A percentile compares a stretch with the other conserved stretches of the same genome.
phyloP scores from a whole-genome alignment of 768 basidiomycete genomes.

The Pleurotus platypus region DNA sequence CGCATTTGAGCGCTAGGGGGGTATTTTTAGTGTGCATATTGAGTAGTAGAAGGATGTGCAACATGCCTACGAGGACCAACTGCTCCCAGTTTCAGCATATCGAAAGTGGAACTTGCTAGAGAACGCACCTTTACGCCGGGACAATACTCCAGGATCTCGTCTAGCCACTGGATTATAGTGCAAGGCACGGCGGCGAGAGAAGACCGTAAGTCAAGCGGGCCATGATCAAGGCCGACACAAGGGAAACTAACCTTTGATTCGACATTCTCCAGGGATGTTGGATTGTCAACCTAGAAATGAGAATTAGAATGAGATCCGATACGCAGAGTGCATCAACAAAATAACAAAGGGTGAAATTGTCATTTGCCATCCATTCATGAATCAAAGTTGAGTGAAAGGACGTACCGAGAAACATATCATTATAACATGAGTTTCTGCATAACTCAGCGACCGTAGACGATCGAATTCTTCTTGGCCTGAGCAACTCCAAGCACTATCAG shows the following conservation, averaged over 20 bases:
- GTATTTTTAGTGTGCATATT: slow-evolving; percentile 5
- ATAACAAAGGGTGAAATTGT: not conserved
- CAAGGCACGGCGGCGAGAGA: not conserved
- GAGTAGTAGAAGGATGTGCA: not conserved
- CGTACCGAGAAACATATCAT: slow-evolving; percentile 94
- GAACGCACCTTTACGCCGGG: slow-evolving; percentile 85
- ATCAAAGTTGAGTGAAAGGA: slow-evolving; percentile 7
- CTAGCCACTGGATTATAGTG: slow-evolving; percentile 67
- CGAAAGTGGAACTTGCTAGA: not conserved
- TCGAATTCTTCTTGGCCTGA: slow-evolving; percentile 96
- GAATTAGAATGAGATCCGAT: too few species aligned
- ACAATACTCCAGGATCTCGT: slow-evolving; percentile 89
- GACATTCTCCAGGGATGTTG: slow-evolving; percentile 93
- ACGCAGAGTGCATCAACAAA: too few species aligned
- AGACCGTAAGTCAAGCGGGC: not conserved
- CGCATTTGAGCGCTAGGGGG: slow-evolving; percentile 84
- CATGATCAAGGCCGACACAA: not conserved
- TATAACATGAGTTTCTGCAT: slow-evolving; percentile 94
- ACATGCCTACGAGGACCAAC: slow-evolving; percentile 88
- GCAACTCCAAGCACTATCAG: slow-evolving; percentile 14
- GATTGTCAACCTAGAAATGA: slow-evolving; percentile 75
- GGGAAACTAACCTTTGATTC: slow-evolving; percentile 68
- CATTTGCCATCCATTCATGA: not conserved
- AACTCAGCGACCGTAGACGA: slow-evolving; percentile 87
- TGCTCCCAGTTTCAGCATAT: slow-evolving; percentile 21